Evolutionary conservation across 805 yeast species (phyloP).

Genomic region (Teunomyces cretensis): DNA sequence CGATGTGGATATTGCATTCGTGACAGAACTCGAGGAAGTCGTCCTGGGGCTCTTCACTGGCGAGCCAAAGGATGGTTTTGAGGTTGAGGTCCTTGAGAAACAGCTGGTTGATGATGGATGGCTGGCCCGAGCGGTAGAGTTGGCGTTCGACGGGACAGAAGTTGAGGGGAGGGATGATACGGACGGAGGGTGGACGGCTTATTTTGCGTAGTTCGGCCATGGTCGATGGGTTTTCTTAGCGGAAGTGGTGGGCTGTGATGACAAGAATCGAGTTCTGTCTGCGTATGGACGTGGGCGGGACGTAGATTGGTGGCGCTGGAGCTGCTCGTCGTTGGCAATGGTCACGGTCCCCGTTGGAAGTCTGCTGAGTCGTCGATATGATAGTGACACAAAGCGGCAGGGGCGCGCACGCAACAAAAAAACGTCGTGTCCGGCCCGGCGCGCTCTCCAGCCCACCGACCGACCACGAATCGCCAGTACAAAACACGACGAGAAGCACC

Average conservation of each 20-base stretch:
- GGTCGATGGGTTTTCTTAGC: background rate
- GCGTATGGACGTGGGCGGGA: no score
- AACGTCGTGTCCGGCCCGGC: no score
- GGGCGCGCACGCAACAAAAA: no score
- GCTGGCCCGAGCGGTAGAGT: slow-evolving; percentile 90
- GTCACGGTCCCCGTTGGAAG: no score
- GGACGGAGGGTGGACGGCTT: slow-evolving; percentile 53
- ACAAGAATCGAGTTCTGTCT: no score
- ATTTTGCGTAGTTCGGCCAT: slow-evolving; percentile 15
- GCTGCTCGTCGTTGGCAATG: no score
- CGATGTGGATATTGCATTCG: slow-evolving; percentile 66
- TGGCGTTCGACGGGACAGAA: slow-evolving; percentile 92
- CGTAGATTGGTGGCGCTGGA: no score
- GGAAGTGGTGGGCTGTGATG: background rate
- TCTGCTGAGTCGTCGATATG: no score
- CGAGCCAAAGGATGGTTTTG: slow-evolving; percentile 87
- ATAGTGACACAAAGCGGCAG: no score
- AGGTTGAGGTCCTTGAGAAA: slow-evolving; percentile 73
- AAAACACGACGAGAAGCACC: no score
- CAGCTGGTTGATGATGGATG: slow-evolving; percentile 88
- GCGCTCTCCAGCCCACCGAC: no score
- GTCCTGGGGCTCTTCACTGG: slow-evolving; percentile 93
- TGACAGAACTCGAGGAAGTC: slow-evolving; percentile 80
- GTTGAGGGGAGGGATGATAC: slow-evolving; percentile 90
- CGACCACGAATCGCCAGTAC: no score